Conservation (phyloP, 805 yeast species). For the Starmerella etchellsii region DNA sequence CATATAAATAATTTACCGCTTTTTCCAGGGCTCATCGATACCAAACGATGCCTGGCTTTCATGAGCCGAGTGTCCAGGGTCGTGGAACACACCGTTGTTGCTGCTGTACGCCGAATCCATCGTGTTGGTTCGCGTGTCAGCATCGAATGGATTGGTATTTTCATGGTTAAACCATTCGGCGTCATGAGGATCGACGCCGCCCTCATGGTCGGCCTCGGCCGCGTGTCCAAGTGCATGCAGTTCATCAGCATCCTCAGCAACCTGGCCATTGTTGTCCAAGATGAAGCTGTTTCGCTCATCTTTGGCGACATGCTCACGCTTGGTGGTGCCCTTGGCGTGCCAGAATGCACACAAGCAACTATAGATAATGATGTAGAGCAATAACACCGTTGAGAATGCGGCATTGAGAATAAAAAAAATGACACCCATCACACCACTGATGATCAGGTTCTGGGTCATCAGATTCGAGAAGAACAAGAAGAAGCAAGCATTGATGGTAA, state of each 20-base stretch:
- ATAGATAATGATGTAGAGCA: slow-evolving; percentile 57
- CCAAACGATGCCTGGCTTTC: slow-evolving; percentile 16
- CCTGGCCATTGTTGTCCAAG: slow-evolving; percentile 17
- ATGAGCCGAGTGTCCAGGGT: background rate
- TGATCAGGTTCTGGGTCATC: slow-evolving; percentile 68
- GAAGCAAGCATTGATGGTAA: slow-evolving; percentile 65
- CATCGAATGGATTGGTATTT: slow-evolving; percentile 17
- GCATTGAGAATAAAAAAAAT: slow-evolving; percentile 81
- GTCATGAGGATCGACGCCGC: slow-evolving; percentile 36
- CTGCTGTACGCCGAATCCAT: slow-evolving; percentile 7
- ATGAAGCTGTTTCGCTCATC: slow-evolving; percentile 85
- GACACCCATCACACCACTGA: slow-evolving; percentile 81
- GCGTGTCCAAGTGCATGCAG: slow-evolving; percentile 64
- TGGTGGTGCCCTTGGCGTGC: slow-evolving; percentile 74
- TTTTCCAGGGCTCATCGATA: too few species aligned
- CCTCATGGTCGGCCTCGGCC: slow-evolving; percentile 63
- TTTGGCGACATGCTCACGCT: slow-evolving; percentile 66
- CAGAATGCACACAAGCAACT: slow-evolving; percentile 40
- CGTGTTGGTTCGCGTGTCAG: slow-evolving; percentile 12
- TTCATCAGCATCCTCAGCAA: slow-evolving; percentile 25
- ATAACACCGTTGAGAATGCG: slow-evolving; percentile 64
- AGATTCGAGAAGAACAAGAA: slow-evolving; percentile 77
- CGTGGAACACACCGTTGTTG: background rate
- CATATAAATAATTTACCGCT: too few species aligned
- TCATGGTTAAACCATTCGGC: slow-evolving; percentile 20